Base-by-base conservation (phyloP, 2,329 filamentous ascomycete genomes). In the Alternaria brassicae region DNA sequence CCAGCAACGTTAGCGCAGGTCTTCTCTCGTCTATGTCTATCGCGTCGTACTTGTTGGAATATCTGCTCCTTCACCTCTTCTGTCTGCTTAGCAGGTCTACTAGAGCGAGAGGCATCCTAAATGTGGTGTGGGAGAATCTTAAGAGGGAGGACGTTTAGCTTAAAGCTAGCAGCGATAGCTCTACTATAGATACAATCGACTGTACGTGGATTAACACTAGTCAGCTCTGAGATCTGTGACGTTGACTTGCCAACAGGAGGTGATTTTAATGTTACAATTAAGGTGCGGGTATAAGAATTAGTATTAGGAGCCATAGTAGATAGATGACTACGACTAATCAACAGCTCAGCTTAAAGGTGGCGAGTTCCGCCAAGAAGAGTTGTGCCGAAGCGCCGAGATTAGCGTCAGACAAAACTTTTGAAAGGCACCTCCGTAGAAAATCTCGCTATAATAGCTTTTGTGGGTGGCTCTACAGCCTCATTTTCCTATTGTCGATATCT, bases 11-110 rank as follows among this genome's bases (percentile, higher is more conserved):
- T 19, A 55, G 56, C 28, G 30, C 40, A 53, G 12, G 30, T 17
- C 36, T 63, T 63, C 49, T 65, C 60, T 36, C 53, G n/a, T 36
- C 54, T 8, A 39, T 19, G 10, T 19, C 58, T 28, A 45, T 66
- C 40, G 36, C 21, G 21, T 13, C 47, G 40, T 59, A 62, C 53
- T 40, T 53, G 27, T 36, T 54, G 3, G 30, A 49, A n/a, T 27
- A 59, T 17, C n/a, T 40, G 13, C 27, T 50, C 21, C 13, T 51
- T 41, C 10, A 54, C 53, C 15, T 27, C n/a, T n/a, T 44, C 21
- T 21, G 41, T 53, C 28, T 60, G 27, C 37, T 66, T 63, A 17
- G 30, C 2, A 13, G 60, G 57, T 6, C 53, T 15, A 9, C 60
- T 30, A 48, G 57, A 45, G n/a, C 39, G 48, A 42, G 34, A 30